These are phyloP conservation scores for Ceratonia siliqua DNA, from an alignment of 306 rosid species.

Conservation along the genomic window DNA sequence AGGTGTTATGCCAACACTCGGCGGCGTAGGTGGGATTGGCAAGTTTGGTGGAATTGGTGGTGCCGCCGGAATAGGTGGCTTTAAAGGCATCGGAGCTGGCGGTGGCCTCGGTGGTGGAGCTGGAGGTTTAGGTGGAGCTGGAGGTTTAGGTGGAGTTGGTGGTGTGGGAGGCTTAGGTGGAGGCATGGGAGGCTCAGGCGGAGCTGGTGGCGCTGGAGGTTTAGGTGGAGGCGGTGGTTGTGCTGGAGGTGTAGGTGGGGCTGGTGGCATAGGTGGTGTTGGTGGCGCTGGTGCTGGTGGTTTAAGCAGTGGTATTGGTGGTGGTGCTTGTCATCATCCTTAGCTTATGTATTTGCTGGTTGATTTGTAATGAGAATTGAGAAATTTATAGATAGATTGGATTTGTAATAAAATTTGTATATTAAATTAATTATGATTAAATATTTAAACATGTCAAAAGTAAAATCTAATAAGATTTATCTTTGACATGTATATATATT, in stretches of 20 bases:
- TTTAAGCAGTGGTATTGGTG: constrained; percentile 8
- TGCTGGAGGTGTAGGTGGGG: neutral
- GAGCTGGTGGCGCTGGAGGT: constrained; percentile 20
- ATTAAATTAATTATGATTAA: too few species aligned
- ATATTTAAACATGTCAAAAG: too few species aligned
- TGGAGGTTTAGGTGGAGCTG: constrained; percentile 30
- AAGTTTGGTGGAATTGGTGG: constrained; percentile 15
- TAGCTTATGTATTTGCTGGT: neutral
- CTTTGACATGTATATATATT: too few species aligned
- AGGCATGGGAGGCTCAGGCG: neutral
- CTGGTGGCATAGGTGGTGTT: constrained; percentile 31
- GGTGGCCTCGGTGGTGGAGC: constrained; percentile 41
- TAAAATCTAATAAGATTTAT: too few species aligned
- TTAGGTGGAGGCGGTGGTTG: constrained; percentile 32
- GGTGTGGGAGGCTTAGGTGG: constrained; percentile 19
- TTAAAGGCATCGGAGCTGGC: constrained; percentile 31
- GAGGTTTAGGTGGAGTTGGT: constrained; percentile 11
- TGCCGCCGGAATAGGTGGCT: constrained; percentile 14
- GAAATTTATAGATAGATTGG: neutral
- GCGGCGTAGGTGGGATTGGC: neutral
- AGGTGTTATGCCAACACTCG: neutral
- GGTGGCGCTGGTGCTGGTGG: constrained; percentile 28
- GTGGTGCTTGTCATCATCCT: constrained; percentile 9
- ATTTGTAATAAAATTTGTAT: too few species aligned
- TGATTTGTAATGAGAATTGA: too few species aligned